phyloP scores from a whole-genome alignment of 2,329 filamentous ascomycete species.

The Aotearoamyces nothofagi region DNA sequence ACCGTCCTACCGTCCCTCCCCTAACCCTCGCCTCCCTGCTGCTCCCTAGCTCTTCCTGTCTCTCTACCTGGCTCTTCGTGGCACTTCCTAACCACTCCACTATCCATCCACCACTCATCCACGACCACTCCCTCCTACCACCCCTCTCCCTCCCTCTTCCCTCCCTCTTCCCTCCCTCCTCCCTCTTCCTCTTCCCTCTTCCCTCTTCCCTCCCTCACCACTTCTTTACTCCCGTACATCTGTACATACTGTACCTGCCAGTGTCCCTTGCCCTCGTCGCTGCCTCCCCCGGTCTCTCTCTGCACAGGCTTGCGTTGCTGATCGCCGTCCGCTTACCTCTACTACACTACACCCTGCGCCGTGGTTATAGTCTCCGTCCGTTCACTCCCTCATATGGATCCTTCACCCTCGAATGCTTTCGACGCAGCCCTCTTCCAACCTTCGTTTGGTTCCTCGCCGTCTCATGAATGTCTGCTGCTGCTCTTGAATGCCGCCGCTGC shows the following conservation, averaged over 20 bases:
- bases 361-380: too few relatives aligned
- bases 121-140: neutral
- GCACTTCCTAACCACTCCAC: neutral
- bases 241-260: neutral
- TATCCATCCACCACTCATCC: neutral
- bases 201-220: neutral
- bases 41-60: neutral
- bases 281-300: neutral
- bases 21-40: neutral
- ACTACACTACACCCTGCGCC: too few relatives aligned
- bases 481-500: too few relatives aligned
- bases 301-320: too few relatives aligned
- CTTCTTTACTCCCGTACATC: neutral
- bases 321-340: too few relatives aligned
- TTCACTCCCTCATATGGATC: too few relatives aligned
- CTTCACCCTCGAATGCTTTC: too few relatives aligned
- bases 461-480: too few relatives aligned
- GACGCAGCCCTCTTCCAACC: too few relatives aligned
- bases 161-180: constrained; percentile 1
- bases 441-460: too few relatives aligned
- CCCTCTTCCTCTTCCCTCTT: constrained; percentile 1
- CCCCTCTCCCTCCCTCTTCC: neutral
- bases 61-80: neutral
- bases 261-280: neutral
- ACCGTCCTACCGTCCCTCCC: neutral